Conservation (phyloP, 2,329 filamentous ascomycete species). For the Fusarium sambucinum region DNA sequence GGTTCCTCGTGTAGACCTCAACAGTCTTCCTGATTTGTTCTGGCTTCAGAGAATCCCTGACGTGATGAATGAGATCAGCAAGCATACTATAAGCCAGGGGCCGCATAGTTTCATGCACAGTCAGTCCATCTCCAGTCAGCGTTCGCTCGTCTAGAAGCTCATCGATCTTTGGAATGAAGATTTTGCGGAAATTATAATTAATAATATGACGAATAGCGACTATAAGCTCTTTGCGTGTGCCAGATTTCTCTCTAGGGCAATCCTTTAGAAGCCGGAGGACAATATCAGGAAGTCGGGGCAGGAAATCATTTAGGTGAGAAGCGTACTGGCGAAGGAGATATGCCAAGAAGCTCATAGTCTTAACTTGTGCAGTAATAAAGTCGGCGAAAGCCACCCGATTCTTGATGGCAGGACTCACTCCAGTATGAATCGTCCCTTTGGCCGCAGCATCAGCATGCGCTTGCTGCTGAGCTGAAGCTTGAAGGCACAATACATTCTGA, state of each 20-base stretch:
- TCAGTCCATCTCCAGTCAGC: conserved; percentile 93
- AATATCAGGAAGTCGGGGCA: conserved; percentile 86
- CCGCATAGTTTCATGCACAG: conserved; percentile 95
- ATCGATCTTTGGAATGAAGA: conserved; percentile 94
- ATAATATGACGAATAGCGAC: conserved; percentile 98
- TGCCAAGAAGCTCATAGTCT: conserved; percentile 98
- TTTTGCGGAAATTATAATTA: conserved; percentile 97
- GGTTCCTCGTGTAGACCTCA: conserved; percentile 95
- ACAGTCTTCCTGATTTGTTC: conserved; percentile 96
- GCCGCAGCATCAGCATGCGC: conserved; percentile 87
- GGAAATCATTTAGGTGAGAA: conserved; percentile 86
- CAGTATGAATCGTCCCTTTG: conserved; percentile 86
- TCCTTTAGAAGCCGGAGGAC: conserved; percentile 93
- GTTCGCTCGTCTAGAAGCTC: conserved; percentile 94
- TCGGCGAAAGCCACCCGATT: conserved; percentile 96
- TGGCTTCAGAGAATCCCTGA: conserved; percentile 86
- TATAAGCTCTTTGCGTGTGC: conserved; percentile 91
- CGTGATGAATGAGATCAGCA: conserved; percentile 96
- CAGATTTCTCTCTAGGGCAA: conserved; percentile 93
- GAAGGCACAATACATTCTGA: conserved; percentile 86
- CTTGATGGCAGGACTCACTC: conserved; percentile 92
- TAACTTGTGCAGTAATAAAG: conserved; percentile 97
- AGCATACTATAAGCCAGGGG: conserved; percentile 98
- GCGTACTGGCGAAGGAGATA: conserved; percentile 92
- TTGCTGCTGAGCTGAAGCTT: conserved; percentile 92